Evolutionary conservation across 2,329 filamentous ascomycete species (phyloP), one percentile per base, ranked within the genome.

Genomic region (Colletotrichum coccodes): DNA sequence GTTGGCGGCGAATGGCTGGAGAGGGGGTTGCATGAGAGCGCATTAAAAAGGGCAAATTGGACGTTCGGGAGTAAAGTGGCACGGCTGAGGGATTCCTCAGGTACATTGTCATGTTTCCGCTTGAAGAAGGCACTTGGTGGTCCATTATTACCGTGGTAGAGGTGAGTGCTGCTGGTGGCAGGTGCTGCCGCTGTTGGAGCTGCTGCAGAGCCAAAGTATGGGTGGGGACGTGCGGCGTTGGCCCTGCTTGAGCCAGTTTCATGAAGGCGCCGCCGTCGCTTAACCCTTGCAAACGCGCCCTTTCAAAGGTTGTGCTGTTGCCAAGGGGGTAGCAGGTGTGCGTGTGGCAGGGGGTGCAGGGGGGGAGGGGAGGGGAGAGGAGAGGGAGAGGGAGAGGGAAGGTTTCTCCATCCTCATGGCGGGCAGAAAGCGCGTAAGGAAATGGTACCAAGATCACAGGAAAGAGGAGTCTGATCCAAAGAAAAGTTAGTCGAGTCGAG

Each of bases 201-300:
- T 44, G 52, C 53, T 68, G 60, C 46, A 64, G 30, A 53, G 53
- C 60, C 64, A 52, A 62, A 56, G 58, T 21, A 26, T 58, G 44
- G 60, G 47, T 64, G 53, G 53, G 65, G 60, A 59, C 58, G 32
- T 57, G 50, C 32, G 50, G 50, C 50, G 36, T 58, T 47, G 56
- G 36, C 65, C 65, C 65, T 68, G 65, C 53, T 64, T 64, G 61
- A 68, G 60, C 60, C 65, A 65, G 65, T 68, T 68, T 68, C 65
- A 68, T 42, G 60, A 65, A 65, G 61, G 60, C 61, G 61, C 64
- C 50, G 64, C 61, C 47, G 46, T 57, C 44, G 46, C 53, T 34
- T 30, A 54, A 68, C 54, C 65, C 65, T 65, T 68, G 64, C 46
- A 52, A 53, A 67, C 23, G 36, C 46, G 36, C 46, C 60, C 18